phyloP scores from a whole-genome alignment of 495 filamentous ascomycete species.

The Mycothermus thermophilus region DNA sequence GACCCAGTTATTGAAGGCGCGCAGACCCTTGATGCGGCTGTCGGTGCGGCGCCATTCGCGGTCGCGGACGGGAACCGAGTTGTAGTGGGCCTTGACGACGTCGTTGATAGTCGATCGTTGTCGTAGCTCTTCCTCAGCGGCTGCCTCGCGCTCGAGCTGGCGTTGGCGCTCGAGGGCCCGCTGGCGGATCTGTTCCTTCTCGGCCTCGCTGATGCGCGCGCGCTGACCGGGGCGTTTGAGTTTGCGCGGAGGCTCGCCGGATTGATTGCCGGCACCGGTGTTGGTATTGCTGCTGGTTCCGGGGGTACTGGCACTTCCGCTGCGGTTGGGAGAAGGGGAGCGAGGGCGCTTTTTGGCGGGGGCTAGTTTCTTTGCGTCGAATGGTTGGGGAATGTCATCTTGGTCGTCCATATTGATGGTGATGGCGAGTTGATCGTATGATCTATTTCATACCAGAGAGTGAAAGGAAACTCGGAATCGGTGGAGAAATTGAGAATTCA shows the following conservation, averaged over 20 bases:
- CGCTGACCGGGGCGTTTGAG: slow-evolving; percentile 79
- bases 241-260: slow-evolving; percentile 42
- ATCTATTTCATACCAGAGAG: no score
- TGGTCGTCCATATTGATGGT: slow-evolving; percentile 3
- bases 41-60: slow-evolving; percentile 90
- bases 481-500: no score
- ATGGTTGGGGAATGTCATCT: slow-evolving; percentile 38
- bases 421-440: not conserved
- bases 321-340: slow-evolving; percentile 9
- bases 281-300: slow-evolving; percentile 4
- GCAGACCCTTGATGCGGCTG: slow-evolving; percentile 82
- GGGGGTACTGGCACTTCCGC: slow-evolving; percentile 26
- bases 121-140: slow-evolving; percentile 16
- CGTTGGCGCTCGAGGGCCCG: slow-evolving; percentile 53
- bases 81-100: slow-evolving; percentile 85
- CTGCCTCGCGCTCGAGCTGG: slow-evolving; percentile 37
- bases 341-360: slow-evolving; percentile 41
- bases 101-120: slow-evolving; percentile 54
- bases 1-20: slow-evolving; percentile 96
- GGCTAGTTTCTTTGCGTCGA: slow-evolving; percentile 41
- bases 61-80: slow-evolving; percentile 82
- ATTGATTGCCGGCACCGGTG: no score
- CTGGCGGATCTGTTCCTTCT: slow-evolving; percentile 54
- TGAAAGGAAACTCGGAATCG: no score
- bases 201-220: slow-evolving; percentile 56